Evolutionary conservation across 2,329 filamentous ascomycete species (phyloP), one percentile per base, ranked within the genome.

Genomic region (Berkeleyomyces rouxiae): DNA sequence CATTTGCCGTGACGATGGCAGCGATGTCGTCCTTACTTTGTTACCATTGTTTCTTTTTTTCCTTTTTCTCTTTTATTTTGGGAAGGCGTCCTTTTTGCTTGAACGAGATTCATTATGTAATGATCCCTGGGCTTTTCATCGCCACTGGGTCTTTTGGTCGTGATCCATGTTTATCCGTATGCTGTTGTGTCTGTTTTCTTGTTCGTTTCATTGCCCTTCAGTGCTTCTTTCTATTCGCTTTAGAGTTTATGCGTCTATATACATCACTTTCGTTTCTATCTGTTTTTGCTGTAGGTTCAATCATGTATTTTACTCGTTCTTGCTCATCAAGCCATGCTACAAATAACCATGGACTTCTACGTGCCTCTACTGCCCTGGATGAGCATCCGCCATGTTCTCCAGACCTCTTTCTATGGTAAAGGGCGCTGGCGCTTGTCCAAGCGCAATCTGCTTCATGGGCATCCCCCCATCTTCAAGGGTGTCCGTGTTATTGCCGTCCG

Each of bases 311-410:
- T 23, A 23, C 23, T 23, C 23, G 23, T 23, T 23, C 23, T 23
- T 23, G 23, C 23, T 23, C 23, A 23, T 23, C 23, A 23, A 23
- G 23, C 23, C 23, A 23, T 23, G 23, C 23, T 23, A 23, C 23
- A 2, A 23, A 23, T 23, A 23, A 23, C 1, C 23, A 23, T 23
- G 2, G 23, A 23, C 23, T 23, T 23, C 23, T 23, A 23, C 23
- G 23, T 23, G 23, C 2, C 23, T 23, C 23, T 23, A 23, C 2
- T 23, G 23, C 23, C 23, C 23, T 23, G 23, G 23, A 23, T 23
- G 51, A 23, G 44, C 23, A 13, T 16, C 31, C 47, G 77, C 77
- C 9, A 79, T 70, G 64, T 76, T 79, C 66, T 79, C 77, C 3
- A 79, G 67, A 0, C 77, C 77, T 39, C 77, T 70, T 65, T 76